phyloP scores from a whole-genome alignment of 2,329 filamentous ascomycete genomes.

The Ampelomyces quisqualis region DNA sequence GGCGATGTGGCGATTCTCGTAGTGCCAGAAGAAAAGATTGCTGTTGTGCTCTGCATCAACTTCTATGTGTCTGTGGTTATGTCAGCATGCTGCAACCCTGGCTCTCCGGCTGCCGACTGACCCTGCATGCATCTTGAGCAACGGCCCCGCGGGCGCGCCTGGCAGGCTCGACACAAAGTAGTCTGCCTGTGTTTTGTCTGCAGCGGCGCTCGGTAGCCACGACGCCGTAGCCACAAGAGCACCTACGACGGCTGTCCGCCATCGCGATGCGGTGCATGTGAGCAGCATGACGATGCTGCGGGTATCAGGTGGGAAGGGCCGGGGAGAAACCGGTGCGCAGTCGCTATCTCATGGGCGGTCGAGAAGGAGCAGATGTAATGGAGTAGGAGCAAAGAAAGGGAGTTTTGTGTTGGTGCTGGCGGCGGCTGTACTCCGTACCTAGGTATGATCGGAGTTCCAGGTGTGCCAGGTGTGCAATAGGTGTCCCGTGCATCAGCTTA shows the following conservation, averaged over 20 bases:
- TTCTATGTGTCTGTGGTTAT: constrained; percentile 74
- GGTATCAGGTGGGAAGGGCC: constrained; percentile 14
- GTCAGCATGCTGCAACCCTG: constrained; percentile 5
- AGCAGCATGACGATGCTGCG: constrained; percentile 25
- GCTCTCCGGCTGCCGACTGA: constrained; percentile 49
- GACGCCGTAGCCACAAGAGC: constrained; percentile 35
- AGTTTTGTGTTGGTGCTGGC: constrained; percentile 7
- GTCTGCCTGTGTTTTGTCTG: constrained; percentile 68
- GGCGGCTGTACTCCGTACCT: constrained; percentile 3
- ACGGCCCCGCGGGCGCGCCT: constrained; percentile 70
- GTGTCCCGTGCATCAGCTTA: constrained; percentile 34
- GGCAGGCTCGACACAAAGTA: constrained; percentile 88
- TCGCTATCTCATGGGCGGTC: constrained; percentile 39
- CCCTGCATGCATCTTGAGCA: constrained; percentile 98
- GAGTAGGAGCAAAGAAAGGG: constrained; percentile 3
- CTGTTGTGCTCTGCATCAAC: constrained; percentile 81
- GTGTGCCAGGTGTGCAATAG: constrained; percentile 27
- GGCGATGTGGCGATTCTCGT: constrained; percentile 91
- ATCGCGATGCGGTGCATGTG: constrained; percentile 30
- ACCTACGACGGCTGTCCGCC: constrained; percentile 37
- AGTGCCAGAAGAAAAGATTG: constrained; percentile 99
- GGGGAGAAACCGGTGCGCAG: constrained; percentile 23
- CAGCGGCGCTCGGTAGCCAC: constrained; percentile 38
- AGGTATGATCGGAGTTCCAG: constrained; percentile 11
- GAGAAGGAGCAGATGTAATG: not conserved